These are phyloP conservation scores for Salisapilia sapeloensis DNA, from an alignment of 352 stramenopile genomes.

Conservation along the genomic window DNA sequence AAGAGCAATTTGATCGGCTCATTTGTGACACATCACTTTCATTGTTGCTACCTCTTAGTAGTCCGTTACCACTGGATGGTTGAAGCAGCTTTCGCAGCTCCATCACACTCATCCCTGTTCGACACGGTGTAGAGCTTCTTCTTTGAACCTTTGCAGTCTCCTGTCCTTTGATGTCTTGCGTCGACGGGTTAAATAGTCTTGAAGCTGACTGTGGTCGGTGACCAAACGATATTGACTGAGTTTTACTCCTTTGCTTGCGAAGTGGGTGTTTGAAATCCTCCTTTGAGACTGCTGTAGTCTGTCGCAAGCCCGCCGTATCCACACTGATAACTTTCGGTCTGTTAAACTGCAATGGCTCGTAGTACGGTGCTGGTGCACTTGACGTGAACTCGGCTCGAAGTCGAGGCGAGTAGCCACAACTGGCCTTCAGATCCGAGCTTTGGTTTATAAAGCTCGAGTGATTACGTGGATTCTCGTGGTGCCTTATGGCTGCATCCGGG, in stretches of 20 bases:
- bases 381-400: constrained; percentile 32
- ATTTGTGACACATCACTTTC: constrained; percentile 2
- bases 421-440: constrained; percentile 31
- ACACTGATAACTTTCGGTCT: constrained; percentile 29
- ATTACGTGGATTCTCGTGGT: constrained; percentile 59
- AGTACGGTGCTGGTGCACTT: constrained; percentile 14
- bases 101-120: constrained; percentile 51
- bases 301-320: constrained; percentile 19
- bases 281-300: constrained; percentile 16
- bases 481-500: constrained; percentile 19
- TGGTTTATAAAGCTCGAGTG: constrained; percentile 69
- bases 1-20: neutral
- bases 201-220: constrained; percentile 55
- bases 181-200: constrained; percentile 52
- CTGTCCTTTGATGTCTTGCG: constrained; percentile 8
- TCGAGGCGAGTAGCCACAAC: constrained; percentile 24
- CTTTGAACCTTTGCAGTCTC: constrained; percentile 5
- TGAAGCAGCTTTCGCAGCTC: constrained; percentile 32
- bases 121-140: constrained; percentile 1
- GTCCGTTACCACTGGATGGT: constrained; percentile 9
- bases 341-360: constrained; percentile 19
- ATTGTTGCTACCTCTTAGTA: constrained; percentile 1
- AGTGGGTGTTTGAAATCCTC: constrained; percentile 10
- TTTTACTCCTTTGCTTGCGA: constrained; percentile 5
- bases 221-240: constrained; percentile 42